Evolutionary conservation across 768 basidiomycete species (phyloP), one percentile per base, ranked within the genome.

Genomic region (Royoungia palumana): DNA sequence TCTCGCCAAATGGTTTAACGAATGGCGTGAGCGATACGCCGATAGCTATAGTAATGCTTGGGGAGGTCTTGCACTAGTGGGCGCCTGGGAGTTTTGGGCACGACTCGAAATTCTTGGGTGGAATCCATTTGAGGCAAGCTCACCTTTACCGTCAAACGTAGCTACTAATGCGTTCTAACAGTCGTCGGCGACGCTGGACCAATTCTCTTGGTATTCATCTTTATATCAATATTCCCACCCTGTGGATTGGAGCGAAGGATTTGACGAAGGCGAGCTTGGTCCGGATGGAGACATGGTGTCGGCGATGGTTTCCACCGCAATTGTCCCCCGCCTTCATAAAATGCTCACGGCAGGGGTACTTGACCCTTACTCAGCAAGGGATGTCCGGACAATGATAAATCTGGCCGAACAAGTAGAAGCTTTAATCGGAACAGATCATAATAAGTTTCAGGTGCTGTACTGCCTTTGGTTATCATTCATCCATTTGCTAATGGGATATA

Each of bases 31-130:
- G 51, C 76, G 74, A 53, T 92, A 86, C 56, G 74, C 73, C 6
- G 94, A 97, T 53, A 91, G 79, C 50, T 97, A 95, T 69, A 71
- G 77, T 3, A 84, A 87, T 34, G 94, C 94, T 5, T 97, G 89
- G 75, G 94, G 94, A 40, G 89, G 93, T 5, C 72, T 94, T 46
- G 91, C 86, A 1, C 76, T 93, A 36, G 83, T 94, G 2, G 84
- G 84, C 42, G 89, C 89, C 41, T 95, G 93, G 92, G 93, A 94
- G 66, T 95, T 94, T 65, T 94, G 91, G 90, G 82, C 82, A n/a
- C 75, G 92, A 47, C 71, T 92, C 49, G 94, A 97, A 70, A 76
- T 85, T 54, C 70, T 91, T 11, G 88, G 85, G 4, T 96, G 94
- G 94, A 82, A 93, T 64, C 90, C 88, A 39, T 74, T 94, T 20